Evolutionary conservation across 371 early-diverging fungal species (phyloP).

Genomic region (Apophysomyces trapeziformis): DNA sequence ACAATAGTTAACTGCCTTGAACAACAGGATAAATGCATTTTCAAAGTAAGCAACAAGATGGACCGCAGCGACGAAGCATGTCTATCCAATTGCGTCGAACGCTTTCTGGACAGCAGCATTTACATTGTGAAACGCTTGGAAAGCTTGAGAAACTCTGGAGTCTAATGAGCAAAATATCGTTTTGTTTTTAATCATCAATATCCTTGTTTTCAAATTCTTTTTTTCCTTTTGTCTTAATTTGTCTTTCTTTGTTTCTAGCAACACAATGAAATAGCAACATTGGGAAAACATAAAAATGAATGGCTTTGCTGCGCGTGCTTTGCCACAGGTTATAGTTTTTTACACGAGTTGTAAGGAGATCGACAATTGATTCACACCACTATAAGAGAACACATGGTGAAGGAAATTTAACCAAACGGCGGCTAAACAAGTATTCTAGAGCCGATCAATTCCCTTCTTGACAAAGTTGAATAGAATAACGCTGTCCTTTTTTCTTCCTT

Average conservation of each 20-base stretch:
- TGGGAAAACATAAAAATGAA: background rate
- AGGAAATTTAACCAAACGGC: too few relatives aligned
- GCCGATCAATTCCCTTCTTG: too few relatives aligned
- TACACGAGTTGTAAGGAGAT: background rate
- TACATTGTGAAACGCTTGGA: conserved; percentile 73
- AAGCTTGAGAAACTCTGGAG: conserved; percentile 40
- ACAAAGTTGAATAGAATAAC: too few relatives aligned
- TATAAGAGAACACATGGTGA: too few relatives aligned
- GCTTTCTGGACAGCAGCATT: conserved; percentile 79
- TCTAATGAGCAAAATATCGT: conserved; percentile 22
- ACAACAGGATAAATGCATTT: conserved; percentile 71
- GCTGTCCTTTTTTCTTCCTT: too few relatives aligned
- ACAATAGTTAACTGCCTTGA: background rate
- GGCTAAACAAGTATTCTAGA: too few relatives aligned
- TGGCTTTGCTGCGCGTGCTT: too few relatives aligned
- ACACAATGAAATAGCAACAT: background rate
- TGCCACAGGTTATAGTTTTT: background rate
- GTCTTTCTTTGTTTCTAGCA: too few relatives aligned
- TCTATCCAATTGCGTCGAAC: conserved; percentile 80
- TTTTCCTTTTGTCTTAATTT: background rate
- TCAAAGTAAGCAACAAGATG: conserved; percentile 68
- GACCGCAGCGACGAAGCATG: conserved; percentile 72
- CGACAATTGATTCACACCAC: too few relatives aligned
- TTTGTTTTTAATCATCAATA: background rate
- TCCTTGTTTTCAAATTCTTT: background rate